phyloP scores from a whole-genome alignment of 2,329 filamentous ascomycete species.

The Alternaria triticimaculans region DNA sequence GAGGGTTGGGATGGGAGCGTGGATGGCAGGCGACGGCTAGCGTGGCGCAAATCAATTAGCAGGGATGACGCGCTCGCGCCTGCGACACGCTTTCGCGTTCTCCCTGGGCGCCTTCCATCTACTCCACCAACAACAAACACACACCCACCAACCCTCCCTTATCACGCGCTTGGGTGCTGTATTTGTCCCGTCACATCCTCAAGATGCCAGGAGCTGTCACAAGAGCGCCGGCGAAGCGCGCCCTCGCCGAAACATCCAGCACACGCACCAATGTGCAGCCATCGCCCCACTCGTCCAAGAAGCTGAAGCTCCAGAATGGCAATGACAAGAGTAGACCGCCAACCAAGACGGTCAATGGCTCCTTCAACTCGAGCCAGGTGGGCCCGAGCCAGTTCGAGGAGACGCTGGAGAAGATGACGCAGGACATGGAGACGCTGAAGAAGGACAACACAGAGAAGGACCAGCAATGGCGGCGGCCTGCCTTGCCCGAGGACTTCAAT shows the following conservation, averaged over 20 bases:
- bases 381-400: slow-evolving; percentile 92
- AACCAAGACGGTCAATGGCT: slow-evolving; percentile 67
- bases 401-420: slow-evolving; percentile 92
- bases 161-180: background rate
- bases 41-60: slow-evolving; percentile 27
- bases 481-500: slow-evolving; percentile 64
- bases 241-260: slow-evolving; percentile 54
- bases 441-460: slow-evolving; percentile 89
- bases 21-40: slow-evolving; percentile 8
- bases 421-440: slow-evolving; percentile 87
- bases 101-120: slow-evolving; percentile 26
- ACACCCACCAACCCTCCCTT: slow-evolving; percentile 1
- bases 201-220: slow-evolving; percentile 44
- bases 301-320: slow-evolving; percentile 76
- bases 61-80: slow-evolving; percentile 42
- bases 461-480: slow-evolving; percentile 83
- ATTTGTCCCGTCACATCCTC: background rate
- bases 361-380: slow-evolving; percentile 72
- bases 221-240: slow-evolving; percentile 53
- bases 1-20: background rate
- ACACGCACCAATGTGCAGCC: slow-evolving; percentile 54
- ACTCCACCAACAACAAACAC: slow-evolving; percentile 25
- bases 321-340: slow-evolving; percentile 67
- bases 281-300: slow-evolving; percentile 69
- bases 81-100: slow-evolving; percentile 32